Base-by-base conservation (phyloP, 2,329 filamentous ascomycete genomes). In the Trichoderma arundinaceum region DNA sequence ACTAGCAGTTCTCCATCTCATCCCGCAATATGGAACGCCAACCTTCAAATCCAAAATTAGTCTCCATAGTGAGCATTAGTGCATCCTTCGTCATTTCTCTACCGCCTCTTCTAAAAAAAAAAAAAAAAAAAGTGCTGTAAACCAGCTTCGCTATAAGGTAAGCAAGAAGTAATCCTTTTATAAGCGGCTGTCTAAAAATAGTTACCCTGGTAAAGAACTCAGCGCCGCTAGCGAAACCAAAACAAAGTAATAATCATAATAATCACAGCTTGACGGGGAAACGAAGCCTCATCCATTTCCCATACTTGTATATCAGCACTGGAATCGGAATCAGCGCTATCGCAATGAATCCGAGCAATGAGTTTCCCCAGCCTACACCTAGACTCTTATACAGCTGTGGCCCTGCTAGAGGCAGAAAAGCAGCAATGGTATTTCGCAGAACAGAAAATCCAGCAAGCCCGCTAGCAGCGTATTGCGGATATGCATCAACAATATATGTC, bases 321-420 rank as follows among this genome's bases (percentile, higher is more conserved):
- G 63, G 63, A 17, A 65, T 19, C 28, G 63, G 63, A 33, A 61
- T 65, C 15, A 65, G 13, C 17, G 3, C 28, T 10, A 65, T 39
- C 19, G 81, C 78, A 66, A 86, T 76, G 68, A 85, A 84, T 0
- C 82, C 84, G 38, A 86, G 70, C 59, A 85, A 68, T 3, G 79
- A 80, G 64, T 80, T 83, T 0, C 82, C 83, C 83, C 83, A 85
- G 0, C 83, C 82, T 8, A 90, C 82, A 0, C 89, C 88, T 10
- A 92, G 71, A 28, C 82, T 83, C 57, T 84, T 79, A 72, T 89
- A 90, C 80, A 91, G 83, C 12, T 87, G 82, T 0, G 76, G 78
- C 1, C 89, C 89, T 66, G 90, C 88, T 0, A 92, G 80, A 0
- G 90, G 90, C 73, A 92, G 90, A 0, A 84, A 88, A 1, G 87